These are phyloP conservation scores for Symbiodinium natans DNA, from an alignment of 73 alveolate genomes.

Conservation along the genomic window DNA sequence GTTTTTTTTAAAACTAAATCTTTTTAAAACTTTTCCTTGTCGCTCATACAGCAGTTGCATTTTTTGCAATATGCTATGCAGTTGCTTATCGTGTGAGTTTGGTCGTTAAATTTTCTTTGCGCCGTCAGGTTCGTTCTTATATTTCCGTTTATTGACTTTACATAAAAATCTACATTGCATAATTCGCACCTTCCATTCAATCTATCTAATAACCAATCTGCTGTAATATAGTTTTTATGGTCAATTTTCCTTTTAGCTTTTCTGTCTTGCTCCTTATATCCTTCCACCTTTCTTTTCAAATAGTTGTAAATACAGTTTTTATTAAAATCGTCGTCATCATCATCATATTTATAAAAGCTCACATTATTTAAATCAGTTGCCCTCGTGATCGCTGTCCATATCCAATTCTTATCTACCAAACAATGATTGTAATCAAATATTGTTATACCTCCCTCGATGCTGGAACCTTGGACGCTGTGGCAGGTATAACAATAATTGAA, in stretches of 20 bases:
- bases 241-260: background rate
- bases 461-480: constrained; percentile 1
- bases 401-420: background rate
- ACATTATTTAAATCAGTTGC: background rate
- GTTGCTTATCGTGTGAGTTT: background rate
- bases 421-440: background rate
- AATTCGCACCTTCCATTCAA: background rate
- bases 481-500: background rate
- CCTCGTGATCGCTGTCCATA: background rate
- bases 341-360: background rate
- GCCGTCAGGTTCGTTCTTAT: background rate
- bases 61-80: background rate
- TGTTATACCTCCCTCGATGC: background rate
- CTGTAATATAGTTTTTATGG: background rate
- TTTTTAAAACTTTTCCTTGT: background rate
- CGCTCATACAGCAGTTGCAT: background rate
- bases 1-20: background rate
- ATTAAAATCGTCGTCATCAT: too few species aligned
- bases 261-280: background rate
- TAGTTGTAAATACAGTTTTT: background rate
- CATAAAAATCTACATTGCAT: background rate
- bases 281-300: background rate
- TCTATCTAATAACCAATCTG: background rate
- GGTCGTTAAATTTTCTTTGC: background rate
- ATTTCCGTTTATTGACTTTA: background rate